These are phyloP conservation scores for Pleurotus pulmonarius DNA, from an alignment of 768 basidiomycete genomes.

Conservation along the genomic window DNA sequence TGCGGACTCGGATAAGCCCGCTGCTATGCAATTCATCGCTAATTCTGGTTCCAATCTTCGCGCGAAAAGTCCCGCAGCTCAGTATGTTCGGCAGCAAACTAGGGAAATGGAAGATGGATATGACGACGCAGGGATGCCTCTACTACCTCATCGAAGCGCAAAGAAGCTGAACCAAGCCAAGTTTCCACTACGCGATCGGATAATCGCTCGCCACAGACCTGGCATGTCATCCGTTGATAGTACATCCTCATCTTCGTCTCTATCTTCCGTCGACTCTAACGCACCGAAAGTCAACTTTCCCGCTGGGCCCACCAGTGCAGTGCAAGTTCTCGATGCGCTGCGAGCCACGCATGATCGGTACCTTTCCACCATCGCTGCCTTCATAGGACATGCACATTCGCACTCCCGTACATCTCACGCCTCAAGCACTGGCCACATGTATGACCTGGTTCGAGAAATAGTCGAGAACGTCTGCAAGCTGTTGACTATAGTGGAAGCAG, in stretches of 20 bases:
- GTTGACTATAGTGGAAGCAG: constrained; percentile 87
- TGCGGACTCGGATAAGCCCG: background rate
- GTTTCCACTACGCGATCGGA: constrained; percentile 33
- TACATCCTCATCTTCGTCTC: constrained; percentile 65
- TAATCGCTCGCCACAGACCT: constrained; percentile 34
- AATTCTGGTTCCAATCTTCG: constrained; percentile 32
- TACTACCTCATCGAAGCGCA: constrained; percentile 25
- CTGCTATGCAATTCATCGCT: constrained; percentile 17
- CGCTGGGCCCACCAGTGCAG: constrained; percentile 63
- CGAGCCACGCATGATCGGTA: constrained; percentile 87
- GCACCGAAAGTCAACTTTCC: constrained; percentile 58
- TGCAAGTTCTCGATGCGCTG: constrained; percentile 72
- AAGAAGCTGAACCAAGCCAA: constrained; percentile 33
- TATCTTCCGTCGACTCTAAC: constrained; percentile 58
- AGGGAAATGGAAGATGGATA: constrained; percentile 38
- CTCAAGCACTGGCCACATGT: constrained; percentile 88
- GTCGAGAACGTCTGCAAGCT: constrained; percentile 92
- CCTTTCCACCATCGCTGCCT: constrained; percentile 91
- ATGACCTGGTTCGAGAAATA: constrained; percentile 92
- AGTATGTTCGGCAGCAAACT: constrained; percentile 27
- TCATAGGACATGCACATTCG: constrained; percentile 95
- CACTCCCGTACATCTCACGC: constrained; percentile 89
- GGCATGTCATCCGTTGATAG: constrained; percentile 61
- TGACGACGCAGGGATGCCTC: constrained; percentile 29
- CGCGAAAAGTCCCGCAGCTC: constrained; percentile 52